A percentile compares a stretch with the other conserved stretches of the same genome.
Conservation (phyloP, 2,329 filamentous ascomycete species). For the Diaporthe ilicicola region DNA sequence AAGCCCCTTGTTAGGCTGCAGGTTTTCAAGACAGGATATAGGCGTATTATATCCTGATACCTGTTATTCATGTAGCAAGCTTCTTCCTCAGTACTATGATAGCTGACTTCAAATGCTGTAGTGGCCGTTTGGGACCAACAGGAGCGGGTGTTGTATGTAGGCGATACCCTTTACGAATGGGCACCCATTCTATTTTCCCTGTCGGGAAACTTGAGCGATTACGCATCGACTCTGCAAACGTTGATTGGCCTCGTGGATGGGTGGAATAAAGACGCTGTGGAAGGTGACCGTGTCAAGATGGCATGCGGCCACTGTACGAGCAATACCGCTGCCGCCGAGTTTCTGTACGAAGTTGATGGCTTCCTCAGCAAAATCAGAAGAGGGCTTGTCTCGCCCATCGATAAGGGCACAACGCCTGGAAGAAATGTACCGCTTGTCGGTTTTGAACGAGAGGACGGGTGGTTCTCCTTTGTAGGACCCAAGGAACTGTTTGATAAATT, state of each 20-base stretch:
- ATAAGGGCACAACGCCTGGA: conserved; percentile 16
- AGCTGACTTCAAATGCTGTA: too few relatives aligned
- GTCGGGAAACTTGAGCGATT: conserved; percentile 33
- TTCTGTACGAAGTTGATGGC: conserved; percentile 1
- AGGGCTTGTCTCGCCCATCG: conserved; percentile 8
- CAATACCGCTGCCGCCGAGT: conserved; percentile 1
- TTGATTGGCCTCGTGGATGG: conserved; percentile 28
- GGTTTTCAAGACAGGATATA: too few relatives aligned
- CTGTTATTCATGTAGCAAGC: too few relatives aligned
- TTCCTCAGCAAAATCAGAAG: conserved; percentile 22
- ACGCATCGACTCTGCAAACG: conserved; percentile 33
- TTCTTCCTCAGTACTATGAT: too few relatives aligned
- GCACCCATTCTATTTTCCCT: conserved; percentile 37
- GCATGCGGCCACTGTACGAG: conserved; percentile 27
- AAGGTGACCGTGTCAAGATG: conserved; percentile 1
- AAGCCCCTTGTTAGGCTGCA: too few relatives aligned
- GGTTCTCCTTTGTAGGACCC: conserved; percentile 21
- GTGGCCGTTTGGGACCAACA: conserved; percentile 54
- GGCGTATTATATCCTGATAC: too few relatives aligned
- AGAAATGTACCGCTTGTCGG: conserved; percentile 18
- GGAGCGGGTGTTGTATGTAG: conserved; percentile 54
- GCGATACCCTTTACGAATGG: conserved; percentile 54
- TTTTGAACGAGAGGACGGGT: conserved; percentile 24
- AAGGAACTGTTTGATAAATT: conserved; percentile 26
- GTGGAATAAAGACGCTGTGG: conserved; percentile 22